Base-by-base conservation (phyloP, 108 stramenopile species). In the Bacterosira constricta region DNA sequence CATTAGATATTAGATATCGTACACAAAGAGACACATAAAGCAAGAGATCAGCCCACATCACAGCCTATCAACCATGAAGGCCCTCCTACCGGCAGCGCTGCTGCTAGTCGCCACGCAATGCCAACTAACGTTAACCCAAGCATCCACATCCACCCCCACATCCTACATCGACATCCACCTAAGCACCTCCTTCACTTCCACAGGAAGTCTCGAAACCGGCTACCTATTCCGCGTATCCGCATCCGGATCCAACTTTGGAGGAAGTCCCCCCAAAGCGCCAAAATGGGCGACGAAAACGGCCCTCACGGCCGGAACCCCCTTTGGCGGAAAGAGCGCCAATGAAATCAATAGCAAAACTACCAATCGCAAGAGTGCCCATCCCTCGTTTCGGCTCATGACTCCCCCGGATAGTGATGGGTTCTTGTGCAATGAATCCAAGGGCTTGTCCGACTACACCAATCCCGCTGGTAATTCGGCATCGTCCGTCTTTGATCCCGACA, bases 341-440 rank as follows among this genome's bases (percentile, higher is more conserved):
- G 35, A 38, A 20, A 20, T 6, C 30, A 31, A 57, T 26, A 36
- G 23, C 25, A 32, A 18, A 27, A 44, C 29, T 30, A 38, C n/a
- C 32, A 25, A 18, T 21, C 10, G 23, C 25, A 52, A 23, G 18
- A 30, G 12, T 12, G 37, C 38, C 31, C 17, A 42, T 26, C 50
- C 66, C n/a, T 69, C 66, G 41, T 41, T 65, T 44, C 60, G 23
- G 12, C 37, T 84, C 31, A 37, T 45, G 15, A 6, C 79, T 8
- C 66, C 84, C 6, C 85, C 81, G 20, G 55, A 30, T 1, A 41
- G 74, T 9, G 87, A 84, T 64, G 23, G 61, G 21, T 67, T 76
- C n/a, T 62, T 94, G 26, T 94, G 90, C 78, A 23, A 46, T 27
- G 76, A 83, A 29, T 58, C 47, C 61, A 46, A 53, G 2, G 63